Evolutionary conservation across 2,329 filamentous ascomycete species (phyloP).

Genomic region (Phyllosticta citribraziliensis): DNA sequence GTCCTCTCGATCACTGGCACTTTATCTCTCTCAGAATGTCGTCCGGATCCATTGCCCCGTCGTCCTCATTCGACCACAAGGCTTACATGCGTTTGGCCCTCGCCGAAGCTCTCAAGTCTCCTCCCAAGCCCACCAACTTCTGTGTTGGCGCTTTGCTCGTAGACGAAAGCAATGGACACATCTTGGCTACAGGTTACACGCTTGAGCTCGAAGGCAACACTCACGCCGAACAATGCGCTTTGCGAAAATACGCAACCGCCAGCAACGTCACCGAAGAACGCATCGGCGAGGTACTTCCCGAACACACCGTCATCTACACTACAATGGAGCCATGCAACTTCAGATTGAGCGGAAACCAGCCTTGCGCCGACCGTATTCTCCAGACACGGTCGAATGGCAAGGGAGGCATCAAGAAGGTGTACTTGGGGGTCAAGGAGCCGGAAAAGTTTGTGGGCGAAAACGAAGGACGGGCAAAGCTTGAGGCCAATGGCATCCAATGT

Average conservation of each 20-base stretch:
- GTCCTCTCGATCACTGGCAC: background rate
- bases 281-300: slow-evolving; percentile 43
- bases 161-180: slow-evolving; percentile 42
- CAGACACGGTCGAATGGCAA: slow-evolving; percentile 40
- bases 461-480: slow-evolving; percentile 59
- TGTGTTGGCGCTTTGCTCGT: slow-evolving; percentile 88
- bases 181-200: slow-evolving; percentile 79
- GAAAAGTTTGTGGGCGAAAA: slow-evolving; percentile 83
- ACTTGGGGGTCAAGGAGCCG: slow-evolving; percentile 81
- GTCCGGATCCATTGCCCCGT: background rate
- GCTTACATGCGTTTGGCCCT: slow-evolving; percentile 63
- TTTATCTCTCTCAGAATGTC: slow-evolving; percentile 5
- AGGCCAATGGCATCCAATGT: slow-evolving; percentile 63
- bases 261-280: slow-evolving; percentile 40
- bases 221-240: slow-evolving; percentile 88
- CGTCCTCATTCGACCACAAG: slow-evolving; percentile 20
- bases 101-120: slow-evolving; percentile 65
- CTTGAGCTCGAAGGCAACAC: slow-evolving; percentile 88
- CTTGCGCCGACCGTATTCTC: slow-evolving; percentile 73
- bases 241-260: slow-evolving; percentile 54
- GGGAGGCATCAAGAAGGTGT: slow-evolving; percentile 62
- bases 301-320: slow-evolving; percentile 64
- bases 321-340: slow-evolving; percentile 82
- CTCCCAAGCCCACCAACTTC: slow-evolving; percentile 83
- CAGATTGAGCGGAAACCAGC: slow-evolving; percentile 61